Evolutionary conservation across 768 basidiomycete species (phyloP).

Genomic region (Suillus fuscotomentosus): DNA sequence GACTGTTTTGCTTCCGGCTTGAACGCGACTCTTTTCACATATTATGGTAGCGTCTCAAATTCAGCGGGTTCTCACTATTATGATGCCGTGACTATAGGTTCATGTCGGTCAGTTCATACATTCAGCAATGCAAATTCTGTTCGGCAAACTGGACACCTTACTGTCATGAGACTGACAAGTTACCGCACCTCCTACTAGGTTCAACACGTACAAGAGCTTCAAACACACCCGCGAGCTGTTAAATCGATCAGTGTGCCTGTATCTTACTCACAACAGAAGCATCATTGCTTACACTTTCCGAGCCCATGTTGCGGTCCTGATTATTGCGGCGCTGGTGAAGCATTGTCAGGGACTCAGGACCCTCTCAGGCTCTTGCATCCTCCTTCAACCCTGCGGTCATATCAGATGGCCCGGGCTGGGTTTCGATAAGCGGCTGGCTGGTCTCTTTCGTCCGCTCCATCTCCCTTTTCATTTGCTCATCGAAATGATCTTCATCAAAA

Average conservation of each 20-base stretch:
- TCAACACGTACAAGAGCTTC: background rate
- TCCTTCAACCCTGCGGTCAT: background rate
- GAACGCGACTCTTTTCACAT: background rate
- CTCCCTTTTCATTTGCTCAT: constrained; percentile 26
- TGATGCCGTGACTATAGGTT: background rate
- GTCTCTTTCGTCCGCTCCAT: constrained; percentile 18
- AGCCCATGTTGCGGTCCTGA: background rate
- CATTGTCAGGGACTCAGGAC: background rate
- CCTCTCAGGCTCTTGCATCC: background rate
- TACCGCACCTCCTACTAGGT: background rate
- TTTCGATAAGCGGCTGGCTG: constrained; percentile 10
- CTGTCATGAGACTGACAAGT: background rate
- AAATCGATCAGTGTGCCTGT: background rate
- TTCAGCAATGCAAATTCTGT: background rate
- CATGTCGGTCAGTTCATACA: background rate
- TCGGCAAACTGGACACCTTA: background rate
- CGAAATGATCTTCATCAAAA: constrained; percentile 29
- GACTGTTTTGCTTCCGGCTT: background rate
- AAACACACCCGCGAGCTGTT: background rate
- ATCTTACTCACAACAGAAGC: background rate
- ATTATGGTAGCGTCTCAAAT: background rate
- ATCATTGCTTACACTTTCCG: background rate
- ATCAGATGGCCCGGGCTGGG: constrained; percentile 19
- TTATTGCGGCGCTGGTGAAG: background rate
- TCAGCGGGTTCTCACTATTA: background rate